Percentiles rank a stretch among this genome's conserved stretches.
These are phyloP conservation scores for Xylariaceae sp. DNA, from an alignment of 2,329 filamentous ascomycete species.

Conservation along the genomic window DNA sequence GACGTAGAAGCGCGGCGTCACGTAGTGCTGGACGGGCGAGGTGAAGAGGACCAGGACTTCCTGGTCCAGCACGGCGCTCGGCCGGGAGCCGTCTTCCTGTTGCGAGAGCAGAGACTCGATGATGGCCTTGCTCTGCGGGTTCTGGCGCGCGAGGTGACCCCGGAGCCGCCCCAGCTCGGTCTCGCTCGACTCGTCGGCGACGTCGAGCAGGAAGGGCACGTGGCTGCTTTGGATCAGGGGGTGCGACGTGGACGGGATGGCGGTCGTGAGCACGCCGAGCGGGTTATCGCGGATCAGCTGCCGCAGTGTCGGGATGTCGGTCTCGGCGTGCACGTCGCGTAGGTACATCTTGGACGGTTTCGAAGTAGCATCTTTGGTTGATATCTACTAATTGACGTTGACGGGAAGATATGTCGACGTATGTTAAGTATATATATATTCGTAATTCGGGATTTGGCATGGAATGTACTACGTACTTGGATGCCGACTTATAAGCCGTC, in stretches of 20 bases:
- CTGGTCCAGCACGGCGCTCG: slow-evolving; percentile 41
- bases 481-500: too few species aligned
- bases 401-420: background rate
- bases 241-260: slow-evolving; percentile 52
- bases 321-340: slow-evolving; percentile 55
- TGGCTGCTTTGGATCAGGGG: slow-evolving; percentile 61
- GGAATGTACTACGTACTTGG: too few species aligned
- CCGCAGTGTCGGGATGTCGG: slow-evolving; percentile 50
- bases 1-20: slow-evolving; percentile 69
- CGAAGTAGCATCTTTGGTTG: background rate
- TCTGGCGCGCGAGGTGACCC: slow-evolving; percentile 64
- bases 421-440: background rate
- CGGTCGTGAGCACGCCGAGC: slow-evolving; percentile 65
- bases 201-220: slow-evolving; percentile 62
- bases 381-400: background rate
- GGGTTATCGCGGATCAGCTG: slow-evolving; percentile 62
- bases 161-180: slow-evolving; percentile 52
- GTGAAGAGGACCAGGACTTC: slow-evolving; percentile 69
- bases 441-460: too few species aligned
- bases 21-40: slow-evolving; percentile 60
- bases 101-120: slow-evolving; percentile 46
- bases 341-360: slow-evolving; percentile 56
- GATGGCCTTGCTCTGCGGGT: slow-evolving; percentile 66
- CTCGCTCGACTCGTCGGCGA: slow-evolving; percentile 44
- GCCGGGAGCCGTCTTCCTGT: slow-evolving; percentile 28